Base-by-base conservation (phyloP, 768 basidiomycete species). In the Macrolepiota albuminosa region DNA sequence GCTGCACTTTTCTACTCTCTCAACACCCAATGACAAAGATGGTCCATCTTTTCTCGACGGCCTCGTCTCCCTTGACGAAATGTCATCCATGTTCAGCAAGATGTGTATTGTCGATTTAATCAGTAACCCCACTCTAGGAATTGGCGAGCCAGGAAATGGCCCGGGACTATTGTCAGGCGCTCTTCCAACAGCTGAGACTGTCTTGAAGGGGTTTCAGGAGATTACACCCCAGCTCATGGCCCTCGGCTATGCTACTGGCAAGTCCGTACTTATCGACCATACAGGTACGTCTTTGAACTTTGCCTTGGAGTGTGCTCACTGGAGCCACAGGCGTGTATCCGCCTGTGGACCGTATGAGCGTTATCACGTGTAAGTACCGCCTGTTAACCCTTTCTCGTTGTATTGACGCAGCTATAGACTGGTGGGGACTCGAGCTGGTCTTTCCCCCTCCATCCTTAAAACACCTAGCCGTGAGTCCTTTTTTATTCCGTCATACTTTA, bases 381-480 rank as follows among this genome's bases (percentile, higher is more conserved):
- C 8, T 36, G 13, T 13, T 7, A 49, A 46, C 39, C 7, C 39
- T 24, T 24, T 31, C 21, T 33, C 33, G 29, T 10, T 33, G 52
- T n/a, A 29, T 57, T 54, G 37, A 54, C 24, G 11, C 60, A 45
- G 16, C 50, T 57, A 8, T 62, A 93, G 91, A 93, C 71, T 94
- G 93, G 93, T 95, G 93, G 93, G 93, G 93, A 14, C 75, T 91
- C 13, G 93, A 95, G 68, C 57, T 94, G 0, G 79, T 85, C 39
- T 77, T 95, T 31, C 93, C 93, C 4, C 81, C 86, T 21, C 82
- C 91, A 1, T 82, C 90, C 1, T 66, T 95, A 39, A 68, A 67
- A 33, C 81, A 84, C 67, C 79, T 95, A 21, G 70, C 73, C 48
- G 85, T 87, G 53, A 57, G 85, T 76, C n/a, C 52, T 29, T 46